phyloP scores from a whole-genome alignment of 345 rosid genomes.

The Xanthoceras sorbifolium region DNA sequence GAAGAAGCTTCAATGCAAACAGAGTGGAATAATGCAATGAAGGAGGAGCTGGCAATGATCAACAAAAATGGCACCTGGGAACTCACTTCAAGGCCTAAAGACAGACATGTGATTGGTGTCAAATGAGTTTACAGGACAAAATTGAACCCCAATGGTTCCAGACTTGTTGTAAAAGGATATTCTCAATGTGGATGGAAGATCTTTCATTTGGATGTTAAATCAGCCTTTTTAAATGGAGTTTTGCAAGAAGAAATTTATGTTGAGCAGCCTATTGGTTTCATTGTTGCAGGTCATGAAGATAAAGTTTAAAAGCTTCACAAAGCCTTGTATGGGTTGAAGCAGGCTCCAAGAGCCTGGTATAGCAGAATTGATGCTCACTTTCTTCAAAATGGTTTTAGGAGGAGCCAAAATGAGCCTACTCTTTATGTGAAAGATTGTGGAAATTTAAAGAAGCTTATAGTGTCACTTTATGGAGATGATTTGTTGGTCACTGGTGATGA shows the following conservation, averaged over 20 bases:
- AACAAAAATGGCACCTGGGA: neutral
- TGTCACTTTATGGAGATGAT: neutral
- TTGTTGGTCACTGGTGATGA: too few relatives aligned
- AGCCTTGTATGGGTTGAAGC: neutral
- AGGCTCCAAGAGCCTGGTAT: constrained; percentile 3
- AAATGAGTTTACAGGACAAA: neutral
- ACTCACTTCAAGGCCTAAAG: neutral
- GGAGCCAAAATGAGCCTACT: neutral
- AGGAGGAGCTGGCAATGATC: neutral
- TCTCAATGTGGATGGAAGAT: too few relatives aligned
- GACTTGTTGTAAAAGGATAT: neutral
- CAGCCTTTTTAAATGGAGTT: neutral
- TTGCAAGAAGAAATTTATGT: neutral
- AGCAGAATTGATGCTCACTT: neutral
- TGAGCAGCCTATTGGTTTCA: neutral
- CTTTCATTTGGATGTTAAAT: neutral
- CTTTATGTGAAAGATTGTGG: neutral
- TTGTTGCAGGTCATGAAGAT: neutral
- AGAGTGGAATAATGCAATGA: too few relatives aligned
- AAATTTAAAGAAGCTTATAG: neutral
- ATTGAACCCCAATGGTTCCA: neutral
- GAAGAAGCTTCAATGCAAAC: too few relatives aligned
- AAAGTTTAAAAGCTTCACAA: neutral
- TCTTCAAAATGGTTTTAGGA: neutral
- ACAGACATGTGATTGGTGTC: too few relatives aligned